Conservation (phyloP, 306 rosid genomes). For the Medicago ruthenica region DNA sequence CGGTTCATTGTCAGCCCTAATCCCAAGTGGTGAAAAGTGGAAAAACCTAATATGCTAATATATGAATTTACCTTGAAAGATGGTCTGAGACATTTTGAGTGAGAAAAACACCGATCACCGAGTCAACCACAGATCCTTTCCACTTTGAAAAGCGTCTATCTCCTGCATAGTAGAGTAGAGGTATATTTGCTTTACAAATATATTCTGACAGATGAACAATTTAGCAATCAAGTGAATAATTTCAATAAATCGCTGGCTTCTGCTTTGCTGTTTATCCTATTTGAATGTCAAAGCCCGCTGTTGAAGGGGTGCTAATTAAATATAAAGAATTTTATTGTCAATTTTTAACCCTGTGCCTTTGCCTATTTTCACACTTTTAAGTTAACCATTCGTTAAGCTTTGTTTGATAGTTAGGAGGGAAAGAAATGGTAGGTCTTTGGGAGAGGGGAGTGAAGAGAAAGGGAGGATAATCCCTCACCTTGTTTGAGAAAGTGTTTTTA, state of each 20-base stretch:
- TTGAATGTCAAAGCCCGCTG: slow-evolving; percentile 21
- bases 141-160: slow-evolving; percentile 93
- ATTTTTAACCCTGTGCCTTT: neutral
- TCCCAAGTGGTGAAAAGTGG: slow-evolving; percentile 19
- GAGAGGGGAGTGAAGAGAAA: neutral
- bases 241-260: slow-evolving; percentile 21
- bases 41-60: slow-evolving; percentile 25
- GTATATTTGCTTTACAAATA: slow-evolving; percentile 33
- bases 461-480: neutral
- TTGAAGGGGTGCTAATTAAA: slow-evolving; percentile 16
- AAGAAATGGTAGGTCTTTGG: neutral
- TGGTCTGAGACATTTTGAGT: slow-evolving; percentile 98
- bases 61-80: slow-evolving; percentile 77
- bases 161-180: slow-evolving; percentile 66
- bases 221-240: slow-evolving; percentile 27
- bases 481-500: neutral
- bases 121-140: slow-evolving; percentile 99
- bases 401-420: neutral
- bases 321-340: slow-evolving; percentile 21
- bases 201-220: slow-evolving; percentile 34
- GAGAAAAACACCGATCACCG: slow-evolving; percentile 91
- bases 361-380: slow-evolving; percentile 29
- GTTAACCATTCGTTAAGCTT: slow-evolving; percentile 5
- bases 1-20: too few relatives aligned
- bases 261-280: slow-evolving; percentile 28